Evolutionary conservation across 1,284 basidiomycete species (phyloP), one percentile per base, ranked within the genome.

Genomic region (Ceratobasidium sp.): DNA sequence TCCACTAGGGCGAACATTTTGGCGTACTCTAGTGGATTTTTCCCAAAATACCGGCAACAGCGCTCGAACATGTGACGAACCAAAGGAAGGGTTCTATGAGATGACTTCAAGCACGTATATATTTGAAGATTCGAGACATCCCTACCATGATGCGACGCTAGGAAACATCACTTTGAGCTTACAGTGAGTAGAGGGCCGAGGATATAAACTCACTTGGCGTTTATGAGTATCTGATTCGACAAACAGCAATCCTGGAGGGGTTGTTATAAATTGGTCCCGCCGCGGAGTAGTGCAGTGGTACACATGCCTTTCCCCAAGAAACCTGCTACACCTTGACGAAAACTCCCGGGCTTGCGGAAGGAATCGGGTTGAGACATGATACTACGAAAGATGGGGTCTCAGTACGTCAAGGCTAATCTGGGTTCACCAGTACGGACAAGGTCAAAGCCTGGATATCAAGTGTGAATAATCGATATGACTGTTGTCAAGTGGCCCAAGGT

Each of bases 11-110:
- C 31, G 43, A 11, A 69, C 48, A 53, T 4, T 22, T 9, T 31
- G 39, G 3, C 41, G 27, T 16, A 74, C 75, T 49, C 66, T 48
- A 24, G 74, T 71, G 0, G 76, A 68, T 37, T 74, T 75, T 7
- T 61, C 39, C 41, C 75, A 39, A 48, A 77, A 68, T 0, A 77
- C 48, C 11, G 76, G 74, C 4, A 66, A 51, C 24, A 77, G 53
- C 0, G 24, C 63, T 27, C 64, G 37, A 31, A 77, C 59, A 22
- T 74, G 74, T 9, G 68, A 22, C 13, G 62, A 51, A 39, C 76
- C 66, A 62, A 77, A 77, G 9, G 66, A 71, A 9, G 73, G 75
- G 29, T 76, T 76, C 75, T 76, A 58, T 6, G 14, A 27, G 22
- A 41, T 24, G 0, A 11, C 7, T 39, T 29, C 19, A 49, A 22